These are phyloP conservation scores for Kodamaea fukazawae DNA, from an alignment of 805 yeast species.

Conservation along the genomic window DNA sequence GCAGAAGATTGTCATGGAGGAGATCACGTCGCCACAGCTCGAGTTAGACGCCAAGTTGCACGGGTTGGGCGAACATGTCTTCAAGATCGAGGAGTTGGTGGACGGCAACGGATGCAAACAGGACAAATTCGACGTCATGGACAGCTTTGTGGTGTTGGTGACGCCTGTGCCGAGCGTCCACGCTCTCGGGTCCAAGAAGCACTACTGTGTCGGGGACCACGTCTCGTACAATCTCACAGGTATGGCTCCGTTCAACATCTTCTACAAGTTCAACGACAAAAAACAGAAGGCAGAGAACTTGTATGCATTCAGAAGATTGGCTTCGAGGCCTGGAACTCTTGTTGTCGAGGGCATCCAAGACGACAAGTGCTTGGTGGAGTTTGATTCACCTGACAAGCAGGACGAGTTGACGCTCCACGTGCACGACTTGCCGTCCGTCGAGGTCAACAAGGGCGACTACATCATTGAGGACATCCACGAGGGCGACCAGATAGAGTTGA, in stretches of 20 bases:
- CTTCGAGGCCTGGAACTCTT: slow-evolving; percentile 78
- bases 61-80: slow-evolving; percentile 66
- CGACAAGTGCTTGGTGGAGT: slow-evolving; percentile 68
- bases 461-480: slow-evolving; percentile 82
- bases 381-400: slow-evolving; percentile 35
- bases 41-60: slow-evolving; percentile 37
- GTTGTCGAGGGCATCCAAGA: slow-evolving; percentile 69
- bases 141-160: slow-evolving; percentile 54
- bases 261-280: slow-evolving; percentile 67
- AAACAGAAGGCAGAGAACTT: slow-evolving; percentile 55
- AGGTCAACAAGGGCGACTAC: slow-evolving; percentile 74
- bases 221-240: slow-evolving; percentile 76
- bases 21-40: slow-evolving; percentile 32
- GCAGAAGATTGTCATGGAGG: slow-evolving; percentile 44
- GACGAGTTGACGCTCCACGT: slow-evolving; percentile 32
- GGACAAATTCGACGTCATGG: slow-evolving; percentile 34
- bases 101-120: slow-evolving; percentile 73
- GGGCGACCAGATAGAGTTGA: slow-evolving; percentile 90
- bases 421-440: slow-evolving; percentile 67
- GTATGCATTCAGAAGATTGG: slow-evolving; percentile 56
- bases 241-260: slow-evolving; percentile 72
- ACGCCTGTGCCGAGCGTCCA: slow-evolving; percentile 75
- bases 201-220: slow-evolving; percentile 92
- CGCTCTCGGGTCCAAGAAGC: slow-evolving; percentile 24
- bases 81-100: slow-evolving; percentile 53